A percentile compares a stretch with the other conserved stretches of the same genome.
These are phyloP conservation scores for Thalia dealbata DNA, from an alignment of 176 grass and related monocot genomes.

Conservation along the genomic window DNA sequence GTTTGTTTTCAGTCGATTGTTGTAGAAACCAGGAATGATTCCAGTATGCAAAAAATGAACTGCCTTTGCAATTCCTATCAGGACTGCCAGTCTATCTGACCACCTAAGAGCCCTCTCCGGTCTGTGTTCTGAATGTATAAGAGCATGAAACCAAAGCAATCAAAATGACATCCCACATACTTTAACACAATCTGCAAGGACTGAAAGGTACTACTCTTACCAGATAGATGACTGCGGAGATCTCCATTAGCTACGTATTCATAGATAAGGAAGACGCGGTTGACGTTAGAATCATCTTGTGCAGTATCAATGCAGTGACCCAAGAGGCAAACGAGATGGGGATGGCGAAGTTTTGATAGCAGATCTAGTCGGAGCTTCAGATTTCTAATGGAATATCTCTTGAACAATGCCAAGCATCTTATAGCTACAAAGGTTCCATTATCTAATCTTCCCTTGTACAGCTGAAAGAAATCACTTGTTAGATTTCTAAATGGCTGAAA, in stretches of 20 bases:
- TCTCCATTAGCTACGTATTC: slow-evolving; percentile 61
- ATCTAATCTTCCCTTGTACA: slow-evolving; percentile 87
- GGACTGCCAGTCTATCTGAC: slow-evolving; percentile 55
- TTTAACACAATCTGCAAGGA: not conserved
- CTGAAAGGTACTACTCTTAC: slow-evolving; percentile 29
- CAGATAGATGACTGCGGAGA: slow-evolving; percentile 63
- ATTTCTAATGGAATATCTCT: slow-evolving; percentile 82
- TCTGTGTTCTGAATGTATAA: slow-evolving; percentile 40
- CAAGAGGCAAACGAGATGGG: slow-evolving; percentile 81
- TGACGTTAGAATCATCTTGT: slow-evolving; percentile 64
- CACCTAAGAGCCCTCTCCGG: slow-evolving; percentile 68
- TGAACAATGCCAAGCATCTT: slow-evolving; percentile 80
- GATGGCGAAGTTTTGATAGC: slow-evolving; percentile 84
- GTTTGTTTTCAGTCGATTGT: slow-evolving; percentile 62
- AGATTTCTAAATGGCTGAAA: too few species aligned
- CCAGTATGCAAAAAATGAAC: slow-evolving; percentile 94
- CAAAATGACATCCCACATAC: slow-evolving; percentile 7
- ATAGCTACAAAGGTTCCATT: slow-evolving; percentile 74
- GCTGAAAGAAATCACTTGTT: slow-evolving; percentile 36
- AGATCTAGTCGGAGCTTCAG: slow-evolving; percentile 92
- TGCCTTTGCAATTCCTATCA: slow-evolving; percentile 82
- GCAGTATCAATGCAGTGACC: slow-evolving; percentile 69
- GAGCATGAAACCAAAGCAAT: not conserved
- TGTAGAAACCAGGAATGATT: slow-evolving; percentile 94
- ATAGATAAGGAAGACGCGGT: slow-evolving; percentile 86